These are phyloP conservation scores for Geotrichum macrosporum DNA, from an alignment of 1,139 yeast species.

Conservation along the genomic window DNA sequence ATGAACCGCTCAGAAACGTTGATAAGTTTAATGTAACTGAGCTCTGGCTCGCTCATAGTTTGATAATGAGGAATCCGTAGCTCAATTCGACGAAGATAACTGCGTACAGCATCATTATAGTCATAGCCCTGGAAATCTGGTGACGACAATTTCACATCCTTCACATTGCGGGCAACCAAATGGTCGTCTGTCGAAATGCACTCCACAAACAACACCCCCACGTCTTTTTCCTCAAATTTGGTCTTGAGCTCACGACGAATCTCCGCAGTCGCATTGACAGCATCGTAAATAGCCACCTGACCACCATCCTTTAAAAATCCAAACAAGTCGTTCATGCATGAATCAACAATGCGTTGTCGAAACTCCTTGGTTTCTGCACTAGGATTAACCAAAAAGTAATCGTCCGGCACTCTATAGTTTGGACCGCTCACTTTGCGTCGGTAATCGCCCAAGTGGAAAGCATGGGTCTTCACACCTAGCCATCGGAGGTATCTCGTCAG, in stretches of 20 bases:
- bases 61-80: constrained; percentile 45
- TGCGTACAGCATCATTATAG: constrained; percentile 42
- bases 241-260: constrained; percentile 59
- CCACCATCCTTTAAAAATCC: constrained; percentile 68
- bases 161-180: constrained; percentile 69
- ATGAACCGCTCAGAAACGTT: constrained; percentile 88
- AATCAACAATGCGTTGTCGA: constrained; percentile 56
- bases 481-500: constrained; percentile 88
- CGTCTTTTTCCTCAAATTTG: constrained; percentile 43
- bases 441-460: constrained; percentile 90
- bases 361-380: constrained; percentile 52
- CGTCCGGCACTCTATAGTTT: constrained; percentile 53
- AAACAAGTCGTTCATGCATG: constrained; percentile 66
- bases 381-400: constrained; percentile 65
- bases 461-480: constrained; percentile 87
- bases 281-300: constrained; percentile 94
- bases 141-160: constrained; percentile 73
- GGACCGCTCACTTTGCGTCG: constrained; percentile 54
- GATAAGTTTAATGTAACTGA: constrained; percentile 73
- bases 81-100: constrained; percentile 45
- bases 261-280: constrained; percentile 75
- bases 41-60: constrained; percentile 47
- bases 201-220: constrained; percentile 83
- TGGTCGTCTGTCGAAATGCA: constrained; percentile 72
- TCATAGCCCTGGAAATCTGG: constrained; percentile 84